Percentiles rank a stretch among this genome's conserved stretches.
Evolutionary conservation across 225 moss, liverwort and hornwort genomes (phyloP).

Genomic region (Takakia lepidozioides): DNA sequence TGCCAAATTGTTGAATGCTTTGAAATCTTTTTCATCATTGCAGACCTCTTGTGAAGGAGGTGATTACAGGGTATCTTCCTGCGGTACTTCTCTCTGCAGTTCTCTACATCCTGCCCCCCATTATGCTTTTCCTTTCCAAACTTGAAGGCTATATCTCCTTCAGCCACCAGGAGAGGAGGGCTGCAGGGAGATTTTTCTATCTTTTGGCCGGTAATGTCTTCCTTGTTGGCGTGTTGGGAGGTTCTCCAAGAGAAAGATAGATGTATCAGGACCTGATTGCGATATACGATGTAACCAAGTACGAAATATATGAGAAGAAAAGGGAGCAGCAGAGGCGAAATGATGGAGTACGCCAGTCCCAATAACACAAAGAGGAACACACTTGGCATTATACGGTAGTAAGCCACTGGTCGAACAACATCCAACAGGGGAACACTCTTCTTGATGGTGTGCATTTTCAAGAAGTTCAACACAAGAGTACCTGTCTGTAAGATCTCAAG

Average conservation of each 20-base stretch:
- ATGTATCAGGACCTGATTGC: slow-evolving; percentile 98
- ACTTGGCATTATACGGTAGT: slow-evolving; percentile 59
- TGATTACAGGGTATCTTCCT: slow-evolving; percentile 44
- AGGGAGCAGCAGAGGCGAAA: slow-evolving; percentile 76
- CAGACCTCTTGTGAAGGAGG: too few relatives aligned
- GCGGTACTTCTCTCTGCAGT: slow-evolving; percentile 68
- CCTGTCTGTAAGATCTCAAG: slow-evolving; percentile 67
- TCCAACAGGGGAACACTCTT: slow-evolving; percentile 32
- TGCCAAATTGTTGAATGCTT: too few relatives aligned
- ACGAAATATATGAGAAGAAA: slow-evolving; percentile 80
- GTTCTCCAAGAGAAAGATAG: too few relatives aligned
- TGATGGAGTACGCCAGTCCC: slow-evolving; percentile 62
- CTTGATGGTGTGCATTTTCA: slow-evolving; percentile 62
- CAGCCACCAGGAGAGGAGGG: slow-evolving; percentile 71
- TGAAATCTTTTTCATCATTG: too few relatives aligned
- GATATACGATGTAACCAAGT: slow-evolving; percentile 66
- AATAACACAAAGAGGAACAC: slow-evolving; percentile 73
- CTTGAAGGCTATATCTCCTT: slow-evolving; percentile 40
- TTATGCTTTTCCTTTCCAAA: slow-evolving; percentile 62
- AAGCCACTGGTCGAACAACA: slow-evolving; percentile 41
- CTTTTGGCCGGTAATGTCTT: too few relatives aligned
- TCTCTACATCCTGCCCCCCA: slow-evolving; percentile 67
- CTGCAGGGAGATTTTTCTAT: slow-evolving; percentile 73
- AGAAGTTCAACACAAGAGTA: slow-evolving; percentile 40
- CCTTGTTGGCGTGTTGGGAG: too few relatives aligned